phyloP scores from a whole-genome alignment of 2,329 filamentous ascomycete species.

The Paecilomyces fulvus region DNA sequence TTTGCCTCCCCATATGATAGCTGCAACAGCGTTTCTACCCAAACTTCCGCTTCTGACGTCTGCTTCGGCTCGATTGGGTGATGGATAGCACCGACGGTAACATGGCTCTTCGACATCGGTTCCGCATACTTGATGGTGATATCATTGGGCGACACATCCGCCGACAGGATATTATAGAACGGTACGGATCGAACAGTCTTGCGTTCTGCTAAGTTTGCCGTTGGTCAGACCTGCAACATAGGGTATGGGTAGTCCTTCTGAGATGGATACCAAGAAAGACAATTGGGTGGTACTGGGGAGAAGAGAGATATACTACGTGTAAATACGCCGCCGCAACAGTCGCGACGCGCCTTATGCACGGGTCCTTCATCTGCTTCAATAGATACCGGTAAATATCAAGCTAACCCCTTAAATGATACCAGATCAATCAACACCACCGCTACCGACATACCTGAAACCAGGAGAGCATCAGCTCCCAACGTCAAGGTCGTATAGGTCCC shows the following conservation, averaged over 20 bases:
- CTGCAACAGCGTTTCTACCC: slow-evolving; percentile 57
- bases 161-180: slow-evolving; percentile 80
- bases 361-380: slow-evolving; percentile 45
- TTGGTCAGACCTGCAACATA: slow-evolving; percentile 2
- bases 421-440: neutral
- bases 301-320: slow-evolving; percentile 37
- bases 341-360: slow-evolving; percentile 38
- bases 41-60: slow-evolving; percentile 45
- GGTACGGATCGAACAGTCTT: slow-evolving; percentile 55
- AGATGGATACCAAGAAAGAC: neutral
- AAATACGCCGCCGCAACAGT: slow-evolving; percentile 49
- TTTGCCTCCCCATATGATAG: slow-evolving; percentile 63
- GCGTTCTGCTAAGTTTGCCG: slow-evolving; percentile 24
- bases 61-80: slow-evolving; percentile 51
- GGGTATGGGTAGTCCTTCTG: neutral
- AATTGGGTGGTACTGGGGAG: neutral
- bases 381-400: slow-evolving; percentile 1
- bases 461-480: slow-evolving; percentile 51
- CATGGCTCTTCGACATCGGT: slow-evolving; percentile 48
- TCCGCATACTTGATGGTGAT: slow-evolving; percentile 67
- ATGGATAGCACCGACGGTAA: slow-evolving; percentile 53
- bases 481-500: slow-evolving; percentile 53
- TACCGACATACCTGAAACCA: slow-evolving; percentile 45
- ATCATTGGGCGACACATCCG: slow-evolving; percentile 51
- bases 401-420: neutral